These are phyloP conservation scores for Trametes cinnabarina DNA, from an alignment of 768 basidiomycete species.

Conservation along the genomic window DNA sequence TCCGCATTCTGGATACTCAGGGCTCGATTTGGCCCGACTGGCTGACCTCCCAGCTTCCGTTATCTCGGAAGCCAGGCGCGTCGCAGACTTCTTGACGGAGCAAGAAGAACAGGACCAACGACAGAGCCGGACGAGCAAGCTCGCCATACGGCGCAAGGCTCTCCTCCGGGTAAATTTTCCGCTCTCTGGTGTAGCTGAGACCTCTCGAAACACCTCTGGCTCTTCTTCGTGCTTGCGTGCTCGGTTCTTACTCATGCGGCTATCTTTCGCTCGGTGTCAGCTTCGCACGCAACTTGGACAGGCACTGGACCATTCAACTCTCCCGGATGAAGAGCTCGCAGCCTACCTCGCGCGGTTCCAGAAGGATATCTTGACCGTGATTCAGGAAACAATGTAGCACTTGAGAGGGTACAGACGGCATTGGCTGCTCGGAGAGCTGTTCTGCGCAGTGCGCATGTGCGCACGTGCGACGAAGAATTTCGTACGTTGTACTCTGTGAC, in stretches of 20 bases:
- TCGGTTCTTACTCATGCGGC: too few relatives aligned
- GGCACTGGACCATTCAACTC: conserved; percentile 65
- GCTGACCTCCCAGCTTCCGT: conserved; percentile 82
- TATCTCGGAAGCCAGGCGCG: conserved; percentile 56
- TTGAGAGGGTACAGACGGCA: too few relatives aligned
- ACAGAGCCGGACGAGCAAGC: conserved; percentile 59
- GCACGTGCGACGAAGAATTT: too few relatives aligned
- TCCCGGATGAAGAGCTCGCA: conserved; percentile 69
- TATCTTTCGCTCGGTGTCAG: conserved; percentile 39
- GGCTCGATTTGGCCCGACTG: conserved; percentile 83
- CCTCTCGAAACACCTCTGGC: not conserved
- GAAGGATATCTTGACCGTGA: conserved; percentile 60
- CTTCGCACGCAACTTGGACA: conserved; percentile 74
- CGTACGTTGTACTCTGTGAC: too few relatives aligned
- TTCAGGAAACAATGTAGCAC: conserved; percentile 41
- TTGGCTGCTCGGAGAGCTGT: too few relatives aligned
- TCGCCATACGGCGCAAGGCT: conserved; percentile 62
- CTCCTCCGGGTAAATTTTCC: conserved; percentile 54
- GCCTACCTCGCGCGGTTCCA: conserved; percentile 69
- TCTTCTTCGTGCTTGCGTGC: too few relatives aligned
- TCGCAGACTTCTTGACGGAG: conserved; percentile 57
- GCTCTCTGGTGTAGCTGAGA: not conserved
- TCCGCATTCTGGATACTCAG: too few relatives aligned
- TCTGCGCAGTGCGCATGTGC: too few relatives aligned
- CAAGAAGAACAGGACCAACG: conserved; percentile 56